phyloP scores from a whole-genome alignment of 768 basidiomycete genomes.

The Crepidotus variabilis region DNA sequence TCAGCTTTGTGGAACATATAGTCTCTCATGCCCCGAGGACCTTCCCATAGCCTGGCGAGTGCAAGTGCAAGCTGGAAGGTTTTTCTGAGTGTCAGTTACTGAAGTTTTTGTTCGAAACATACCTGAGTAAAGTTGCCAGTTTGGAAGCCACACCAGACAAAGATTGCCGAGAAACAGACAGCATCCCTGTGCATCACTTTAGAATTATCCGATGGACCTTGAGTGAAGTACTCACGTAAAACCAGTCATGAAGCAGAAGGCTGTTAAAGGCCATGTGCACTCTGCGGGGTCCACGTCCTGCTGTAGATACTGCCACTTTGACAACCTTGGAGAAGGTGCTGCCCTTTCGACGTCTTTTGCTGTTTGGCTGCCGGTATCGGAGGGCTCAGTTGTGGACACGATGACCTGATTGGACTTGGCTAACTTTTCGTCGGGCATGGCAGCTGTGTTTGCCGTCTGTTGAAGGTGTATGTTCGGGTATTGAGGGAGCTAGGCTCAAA shows the following conservation, averaged over 20 bases:
- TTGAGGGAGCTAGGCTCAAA: not conserved
- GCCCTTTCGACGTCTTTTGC: slow-evolving; percentile 17
- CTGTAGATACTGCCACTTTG: slow-evolving; percentile 38
- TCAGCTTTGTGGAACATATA: slow-evolving; percentile 73
- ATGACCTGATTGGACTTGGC: slow-evolving; percentile 9
- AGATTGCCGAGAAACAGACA: slow-evolving; percentile 73
- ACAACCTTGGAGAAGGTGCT: slow-evolving; percentile 8
- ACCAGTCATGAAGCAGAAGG: slow-evolving; percentile 78
- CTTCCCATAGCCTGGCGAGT: slow-evolving; percentile 73
- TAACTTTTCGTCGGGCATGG: not conserved
- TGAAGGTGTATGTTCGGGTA: not conserved
- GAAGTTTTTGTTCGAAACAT: slow-evolving; percentile 9
- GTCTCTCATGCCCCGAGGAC: slow-evolving; percentile 42
- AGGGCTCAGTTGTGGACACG: not conserved
- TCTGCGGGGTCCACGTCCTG: slow-evolving; percentile 49
- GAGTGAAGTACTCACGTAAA: slow-evolving; percentile 51
- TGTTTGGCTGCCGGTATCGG: not conserved
- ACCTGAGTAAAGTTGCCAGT: slow-evolving; percentile 76
- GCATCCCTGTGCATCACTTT: slow-evolving; percentile 44
- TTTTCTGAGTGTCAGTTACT: slow-evolving; percentile 49
- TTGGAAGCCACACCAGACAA: slow-evolving; percentile 85
- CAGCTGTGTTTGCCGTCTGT: not conserved
- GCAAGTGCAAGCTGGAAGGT: slow-evolving; percentile 65
- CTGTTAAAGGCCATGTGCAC: slow-evolving; percentile 51
- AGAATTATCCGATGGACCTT: slow-evolving; percentile 26